These are phyloP conservation scores for Aciculosporium take DNA, from an alignment of 2,329 filamentous ascomycete species.

Conservation along the genomic window DNA sequence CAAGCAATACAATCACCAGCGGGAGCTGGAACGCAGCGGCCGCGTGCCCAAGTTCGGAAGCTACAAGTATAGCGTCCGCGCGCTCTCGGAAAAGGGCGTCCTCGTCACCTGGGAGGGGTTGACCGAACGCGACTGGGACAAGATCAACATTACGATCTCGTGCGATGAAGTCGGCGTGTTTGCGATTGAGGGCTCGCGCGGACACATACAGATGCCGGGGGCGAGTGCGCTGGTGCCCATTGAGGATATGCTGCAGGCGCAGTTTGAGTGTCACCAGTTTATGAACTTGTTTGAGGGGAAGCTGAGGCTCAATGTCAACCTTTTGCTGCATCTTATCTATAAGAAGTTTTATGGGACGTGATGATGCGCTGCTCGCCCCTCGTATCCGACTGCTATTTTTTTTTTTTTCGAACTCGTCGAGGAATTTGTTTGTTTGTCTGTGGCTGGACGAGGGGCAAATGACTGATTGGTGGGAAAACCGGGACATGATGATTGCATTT, in stretches of 20 bases:
- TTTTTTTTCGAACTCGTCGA: too few relatives aligned
- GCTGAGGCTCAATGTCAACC: constrained; percentile 85
- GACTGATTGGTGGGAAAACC: background rate
- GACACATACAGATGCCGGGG: constrained; percentile 90
- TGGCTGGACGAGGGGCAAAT: background rate
- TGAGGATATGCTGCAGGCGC: constrained; percentile 86
- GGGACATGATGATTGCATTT: constrained; percentile 2
- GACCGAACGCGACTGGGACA: constrained; percentile 70
- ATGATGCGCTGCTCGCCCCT: background rate
- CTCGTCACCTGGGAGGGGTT: constrained; percentile 84
- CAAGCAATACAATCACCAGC: constrained; percentile 96
- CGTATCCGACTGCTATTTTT: too few relatives aligned
- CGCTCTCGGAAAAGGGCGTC: constrained; percentile 84
- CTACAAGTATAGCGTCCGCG: constrained; percentile 89
- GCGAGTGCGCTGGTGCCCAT: constrained; percentile 79
- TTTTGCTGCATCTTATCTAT: constrained; percentile 91
- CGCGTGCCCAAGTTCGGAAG: constrained; percentile 95
- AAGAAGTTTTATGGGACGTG: constrained; percentile 88
- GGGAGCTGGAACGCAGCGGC: constrained; percentile 81
- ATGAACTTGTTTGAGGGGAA: constrained; percentile 83
- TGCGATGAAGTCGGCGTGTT: constrained; percentile 92
- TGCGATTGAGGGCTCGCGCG: constrained; percentile 76
- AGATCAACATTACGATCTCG: constrained; percentile 85
- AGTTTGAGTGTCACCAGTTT: constrained; percentile 94
- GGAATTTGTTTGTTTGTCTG: background rate